These are phyloP conservation scores for Holtermanniella nyarrowii DNA, from an alignment of 768 basidiomycete genomes.

Conservation along the genomic window DNA sequence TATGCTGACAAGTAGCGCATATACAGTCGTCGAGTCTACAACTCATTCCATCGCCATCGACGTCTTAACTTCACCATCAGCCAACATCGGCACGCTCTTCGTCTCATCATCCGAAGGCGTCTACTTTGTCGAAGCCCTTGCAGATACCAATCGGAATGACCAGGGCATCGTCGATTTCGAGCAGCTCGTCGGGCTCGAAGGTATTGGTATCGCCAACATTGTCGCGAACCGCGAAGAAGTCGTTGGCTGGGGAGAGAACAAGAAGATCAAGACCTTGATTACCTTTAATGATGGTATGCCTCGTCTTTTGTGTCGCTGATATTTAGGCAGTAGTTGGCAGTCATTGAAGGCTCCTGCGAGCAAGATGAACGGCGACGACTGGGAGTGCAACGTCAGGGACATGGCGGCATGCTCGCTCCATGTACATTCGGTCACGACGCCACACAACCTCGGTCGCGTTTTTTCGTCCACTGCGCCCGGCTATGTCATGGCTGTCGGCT, in stretches of 20 bases:
- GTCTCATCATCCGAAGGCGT: conserved; percentile 94
- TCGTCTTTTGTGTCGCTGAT: not conserved
- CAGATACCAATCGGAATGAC: conserved; percentile 83
- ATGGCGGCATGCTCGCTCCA: conserved; percentile 64
- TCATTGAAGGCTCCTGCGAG: conserved; percentile 52
- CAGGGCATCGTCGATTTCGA: conserved; percentile 90
- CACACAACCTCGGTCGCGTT: conserved; percentile 86
- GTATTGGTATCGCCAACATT: conserved; percentile 81
- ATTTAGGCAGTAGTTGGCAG: conserved; percentile 60
- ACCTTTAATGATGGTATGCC: conserved; percentile 75
- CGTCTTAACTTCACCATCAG: conserved; percentile 57
- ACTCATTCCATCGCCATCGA: conserved; percentile 90
- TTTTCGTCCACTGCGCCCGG: conserved; percentile 95
- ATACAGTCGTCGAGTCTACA: conserved; percentile 90
- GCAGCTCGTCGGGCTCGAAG: conserved; percentile 46
- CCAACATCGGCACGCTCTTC: conserved; percentile 76
- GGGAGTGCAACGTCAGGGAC: conserved; percentile 55
- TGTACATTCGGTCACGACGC: conserved; percentile 79
- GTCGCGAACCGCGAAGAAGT: conserved; percentile 77
- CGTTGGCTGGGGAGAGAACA: conserved; percentile 56
- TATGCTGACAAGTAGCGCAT: no score
- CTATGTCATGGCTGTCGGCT: conserved; percentile 92
- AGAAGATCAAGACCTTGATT: conserved; percentile 64
- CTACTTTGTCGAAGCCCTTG: conserved; percentile 80
- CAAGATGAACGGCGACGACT: conserved; percentile 55